Percentiles rank a stretch among this genome's conserved stretches.
Conservation (phyloP, 805 yeast species). For the Pichia exigua region DNA sequence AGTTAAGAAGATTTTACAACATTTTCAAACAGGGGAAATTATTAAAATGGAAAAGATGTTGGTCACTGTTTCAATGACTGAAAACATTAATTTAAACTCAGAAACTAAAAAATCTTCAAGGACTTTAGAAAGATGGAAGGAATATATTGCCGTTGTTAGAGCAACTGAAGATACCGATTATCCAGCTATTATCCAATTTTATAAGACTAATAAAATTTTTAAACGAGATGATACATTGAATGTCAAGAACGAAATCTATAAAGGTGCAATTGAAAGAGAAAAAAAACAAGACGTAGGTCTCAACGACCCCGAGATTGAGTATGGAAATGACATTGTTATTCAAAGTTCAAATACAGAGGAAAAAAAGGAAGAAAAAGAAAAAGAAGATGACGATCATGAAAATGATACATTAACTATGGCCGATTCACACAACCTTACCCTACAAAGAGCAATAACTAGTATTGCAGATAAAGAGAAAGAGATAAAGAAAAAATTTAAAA, state of each 20-base stretch:
- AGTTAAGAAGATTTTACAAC: slow-evolving; percentile 24
- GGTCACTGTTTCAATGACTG: slow-evolving; percentile 42
- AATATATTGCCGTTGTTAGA: slow-evolving; percentile 65
- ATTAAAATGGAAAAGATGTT: slow-evolving; percentile 62
- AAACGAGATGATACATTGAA: slow-evolving; percentile 10
- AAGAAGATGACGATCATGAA: neutral
- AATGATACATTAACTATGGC: neutral
- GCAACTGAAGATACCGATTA: slow-evolving; percentile 42
- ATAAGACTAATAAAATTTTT: slow-evolving; percentile 36
- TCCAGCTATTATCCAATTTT: slow-evolving; percentile 61
- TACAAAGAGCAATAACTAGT: neutral
- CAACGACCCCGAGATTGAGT: neutral
- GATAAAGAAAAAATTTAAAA: neutral
- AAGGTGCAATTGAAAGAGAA: slow-evolving; percentile 2
- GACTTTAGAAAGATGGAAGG: slow-evolving; percentile 69
- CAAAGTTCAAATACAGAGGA: neutral
- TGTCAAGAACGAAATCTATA: neutral
- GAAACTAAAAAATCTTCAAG: slow-evolving; percentile 32
- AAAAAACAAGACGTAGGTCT: neutral
- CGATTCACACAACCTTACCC: neutral
- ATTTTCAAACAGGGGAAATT: slow-evolving; percentile 49
- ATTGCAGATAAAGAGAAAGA: neutral
- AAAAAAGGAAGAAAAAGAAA: neutral
- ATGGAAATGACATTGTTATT: neutral
- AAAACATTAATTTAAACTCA: slow-evolving; percentile 5